phyloP scores from a whole-genome alignment of 495 filamentous ascomycete genomes.

The Lophiostoma macrostomum region DNA sequence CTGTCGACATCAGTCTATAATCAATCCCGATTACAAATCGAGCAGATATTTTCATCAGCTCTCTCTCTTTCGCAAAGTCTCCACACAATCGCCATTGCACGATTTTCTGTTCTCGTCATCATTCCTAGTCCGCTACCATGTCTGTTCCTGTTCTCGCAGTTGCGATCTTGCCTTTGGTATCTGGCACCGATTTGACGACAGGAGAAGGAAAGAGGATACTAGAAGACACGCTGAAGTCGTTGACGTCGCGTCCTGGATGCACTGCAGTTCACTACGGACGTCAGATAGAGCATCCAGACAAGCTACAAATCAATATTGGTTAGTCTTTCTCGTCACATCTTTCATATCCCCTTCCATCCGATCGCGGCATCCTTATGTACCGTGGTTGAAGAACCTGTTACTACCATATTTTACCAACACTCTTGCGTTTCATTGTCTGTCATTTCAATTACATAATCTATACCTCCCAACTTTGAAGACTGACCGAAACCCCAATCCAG shows the following conservation, averaged over 20 bases:
- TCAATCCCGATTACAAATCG: too few relatives aligned
- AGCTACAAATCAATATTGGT: conserved; percentile 27
- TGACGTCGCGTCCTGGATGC: conserved; percentile 13
- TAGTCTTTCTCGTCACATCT: not conserved
- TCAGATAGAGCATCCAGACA: conserved; percentile 30
- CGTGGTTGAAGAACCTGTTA: too few relatives aligned
- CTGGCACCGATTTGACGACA: conserved; percentile 17
- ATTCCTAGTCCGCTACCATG: conserved; percentile 9
- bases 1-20: too few relatives aligned
- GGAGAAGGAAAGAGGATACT: conserved; percentile 16
- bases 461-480: too few relatives aligned
- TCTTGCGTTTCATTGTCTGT: too few relatives aligned
- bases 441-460: too few relatives aligned
- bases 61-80: not conserved
- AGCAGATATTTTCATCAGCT: too few relatives aligned
- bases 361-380: too few relatives aligned
- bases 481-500: too few relatives aligned
- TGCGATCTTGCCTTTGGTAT: conserved; percentile 2
- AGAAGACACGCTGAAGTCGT: conserved; percentile 12
- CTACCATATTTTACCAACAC: too few relatives aligned
- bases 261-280: conserved; percentile 24
- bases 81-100: not conserved
- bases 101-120: not conserved
- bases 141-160: conserved; percentile 21
- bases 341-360: not conserved